Base-by-base conservation (phyloP, 192 early-diverging fungal species). In the Glomus cerebriforme region DNA sequence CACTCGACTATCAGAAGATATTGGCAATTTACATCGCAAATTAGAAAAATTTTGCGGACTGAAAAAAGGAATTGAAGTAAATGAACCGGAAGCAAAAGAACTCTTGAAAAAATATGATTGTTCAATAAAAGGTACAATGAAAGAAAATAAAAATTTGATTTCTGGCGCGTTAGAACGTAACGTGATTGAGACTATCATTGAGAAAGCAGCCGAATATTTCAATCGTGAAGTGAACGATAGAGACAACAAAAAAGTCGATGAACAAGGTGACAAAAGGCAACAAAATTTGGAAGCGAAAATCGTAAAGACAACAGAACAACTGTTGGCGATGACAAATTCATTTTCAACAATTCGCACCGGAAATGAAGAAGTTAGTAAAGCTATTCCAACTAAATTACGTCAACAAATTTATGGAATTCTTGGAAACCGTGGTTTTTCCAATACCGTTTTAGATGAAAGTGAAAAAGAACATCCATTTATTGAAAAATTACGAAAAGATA, bases 371-470 rank as follows among this genome's bases (percentile, higher is more conserved):
- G 19, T 59, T 59, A 59, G 58, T 15, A 59, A 59, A n/a, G n/a
- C n/a, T n/a, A n/a, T n/a, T n/a, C n/a, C n/a, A n/a, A n/a, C n/a
- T n/a, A n/a, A 26, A 62, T 26, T 62, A 62, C 24, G 59, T 0
- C 59, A 62, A 24, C 58, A 62, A 62, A 62, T 62, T 62, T 62
- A 27, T 62, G 59, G 59, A 26, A 27, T 62, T 62, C 59, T 62
- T 26, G 59, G 24, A 26, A 26, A 62, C 15, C 24, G 22, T 27
- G 59, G 59, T 26, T 62, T 62, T 62, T 31, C 71, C 47, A 27
- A 34, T 59, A 12, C n/a, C n/a, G n/a, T n/a, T n/a, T n/a, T n/a
- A n/a, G 37, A 39, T 12, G 12, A 60, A 24, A 12, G 9, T 5
- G 35, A 69, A 8, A n/a, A 19, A n/a, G 29, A 8, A 19, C 67